A percentile compares a stretch with the other conserved stretches of the same genome.
These are phyloP conservation scores for Botryotinia convoluta DNA, from an alignment of 2,329 filamentous ascomycete species.

Conservation along the genomic window DNA sequence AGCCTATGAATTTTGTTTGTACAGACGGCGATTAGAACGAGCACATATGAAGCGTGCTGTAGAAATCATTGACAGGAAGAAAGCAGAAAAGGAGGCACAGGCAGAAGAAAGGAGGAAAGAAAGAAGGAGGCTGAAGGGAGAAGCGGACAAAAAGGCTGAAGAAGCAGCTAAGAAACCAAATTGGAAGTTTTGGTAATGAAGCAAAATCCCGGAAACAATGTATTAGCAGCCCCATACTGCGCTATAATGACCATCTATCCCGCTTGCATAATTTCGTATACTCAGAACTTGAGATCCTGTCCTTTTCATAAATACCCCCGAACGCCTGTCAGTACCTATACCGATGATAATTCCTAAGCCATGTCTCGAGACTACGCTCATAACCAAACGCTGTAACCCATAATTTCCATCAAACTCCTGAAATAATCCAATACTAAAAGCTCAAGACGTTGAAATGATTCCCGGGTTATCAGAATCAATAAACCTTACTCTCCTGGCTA, in stretches of 20 bases:
- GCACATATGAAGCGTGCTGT: conserved; percentile 82
- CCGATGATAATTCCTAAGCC: background rate
- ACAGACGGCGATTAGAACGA: conserved; percentile 68
- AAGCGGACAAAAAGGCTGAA: conserved; percentile 40
- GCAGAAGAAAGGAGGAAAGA: conserved; percentile 43
- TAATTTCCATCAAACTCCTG: background rate
- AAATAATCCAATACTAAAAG: background rate
- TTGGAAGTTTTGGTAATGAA: conserved; percentile 38
- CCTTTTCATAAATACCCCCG: background rate
- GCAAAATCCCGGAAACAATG: background rate
- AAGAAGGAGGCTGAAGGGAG: conserved; percentile 45
- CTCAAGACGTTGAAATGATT: conserved; percentile 25
- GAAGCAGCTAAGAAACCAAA: conserved; percentile 31
- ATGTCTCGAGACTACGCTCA: background rate
- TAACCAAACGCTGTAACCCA: conserved; percentile 3
- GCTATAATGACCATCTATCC: background rate
- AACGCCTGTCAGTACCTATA: background rate
- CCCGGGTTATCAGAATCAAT: conserved; percentile 27
- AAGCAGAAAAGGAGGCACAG: conserved; percentile 58
- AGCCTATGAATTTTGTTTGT: conserved; percentile 83
- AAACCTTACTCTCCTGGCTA: conserved; percentile 35
- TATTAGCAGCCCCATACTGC: conserved; percentile 9
- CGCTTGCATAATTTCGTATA: background rate
- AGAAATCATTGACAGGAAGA: conserved; percentile 74
- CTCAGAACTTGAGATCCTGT: background rate